Conservation (phyloP, 352 stramenopile genomes). For the Phytopythium kandeliae region DNA sequence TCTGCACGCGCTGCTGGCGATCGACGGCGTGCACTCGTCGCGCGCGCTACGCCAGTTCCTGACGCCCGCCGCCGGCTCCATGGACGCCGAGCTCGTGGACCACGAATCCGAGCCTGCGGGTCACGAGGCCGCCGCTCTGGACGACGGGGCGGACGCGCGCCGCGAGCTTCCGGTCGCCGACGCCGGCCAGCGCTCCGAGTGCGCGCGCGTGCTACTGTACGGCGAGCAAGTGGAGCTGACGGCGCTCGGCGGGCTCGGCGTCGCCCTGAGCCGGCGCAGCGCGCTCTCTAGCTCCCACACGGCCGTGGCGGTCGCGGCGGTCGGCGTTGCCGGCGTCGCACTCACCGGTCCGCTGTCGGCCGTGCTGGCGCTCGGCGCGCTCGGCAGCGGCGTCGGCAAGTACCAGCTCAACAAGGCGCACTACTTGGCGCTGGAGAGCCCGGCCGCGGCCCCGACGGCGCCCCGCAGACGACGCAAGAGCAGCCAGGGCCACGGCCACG, state of each 20-base stretch:
- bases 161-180: too few relatives aligned
- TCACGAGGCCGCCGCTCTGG: too few relatives aligned
- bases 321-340: conserved; percentile 43
- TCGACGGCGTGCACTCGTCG: conserved; percentile 37
- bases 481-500: not conserved
- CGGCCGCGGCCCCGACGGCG: conserved; percentile 3
- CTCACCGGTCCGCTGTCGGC: conserved; percentile 47
- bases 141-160: too few relatives aligned
- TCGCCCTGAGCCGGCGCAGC: conserved; percentile 48
- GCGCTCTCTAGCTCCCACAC: conserved; percentile 50
- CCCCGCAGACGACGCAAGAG: not conserved
- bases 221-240: conserved; percentile 37
- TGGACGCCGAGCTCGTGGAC: conserved; percentile 32
- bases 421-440: conserved; percentile 34
- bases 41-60: conserved; percentile 40
- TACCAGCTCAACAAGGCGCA: conserved; percentile 65
- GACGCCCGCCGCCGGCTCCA: conserved; percentile 25
- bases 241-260: conserved; percentile 38
- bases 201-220: conserved; percentile 28
- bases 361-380: conserved; percentile 40
- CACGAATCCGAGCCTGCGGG: too few relatives aligned
- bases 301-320: conserved; percentile 38
- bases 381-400: conserved; percentile 51
- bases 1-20: conserved; percentile 53
- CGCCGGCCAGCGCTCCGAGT: conserved; percentile 31